Conservation (phyloP, 345 rosid species). For the Citrus inodora region DNA sequence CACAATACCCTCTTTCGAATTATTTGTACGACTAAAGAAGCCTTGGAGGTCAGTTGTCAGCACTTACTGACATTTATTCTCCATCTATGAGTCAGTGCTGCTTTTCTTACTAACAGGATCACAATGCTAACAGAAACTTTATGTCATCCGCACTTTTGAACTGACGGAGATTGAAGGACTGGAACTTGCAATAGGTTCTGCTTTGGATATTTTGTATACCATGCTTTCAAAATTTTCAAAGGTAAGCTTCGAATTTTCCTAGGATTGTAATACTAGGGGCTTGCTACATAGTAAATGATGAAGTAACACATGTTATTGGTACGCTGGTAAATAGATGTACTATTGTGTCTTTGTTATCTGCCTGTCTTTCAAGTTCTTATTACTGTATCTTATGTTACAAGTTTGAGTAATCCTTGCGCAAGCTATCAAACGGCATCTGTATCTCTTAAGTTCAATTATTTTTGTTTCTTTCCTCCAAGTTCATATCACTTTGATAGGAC, state of each 20-base stretch:
- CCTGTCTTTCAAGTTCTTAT: not conserved
- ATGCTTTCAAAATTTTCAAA: constrained; percentile 59
- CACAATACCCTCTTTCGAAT: constrained; percentile 61
- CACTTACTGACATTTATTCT: constrained; percentile 5
- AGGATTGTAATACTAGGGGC: not conserved
- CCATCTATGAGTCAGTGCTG: not conserved
- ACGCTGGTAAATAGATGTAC: not conserved
- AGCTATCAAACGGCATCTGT: not conserved
- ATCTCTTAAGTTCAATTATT: not conserved
- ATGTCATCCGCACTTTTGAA: constrained; percentile 58
- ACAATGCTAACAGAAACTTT: constrained; percentile 53
- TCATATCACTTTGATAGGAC: no score
- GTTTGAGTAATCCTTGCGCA: not conserved
- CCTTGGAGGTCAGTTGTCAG: constrained; percentile 67
- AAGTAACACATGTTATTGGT: not conserved
- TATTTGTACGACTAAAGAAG: constrained; percentile 63
- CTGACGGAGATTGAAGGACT: constrained; percentile 77
- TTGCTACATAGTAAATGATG: not conserved
- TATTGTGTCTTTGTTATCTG: not conserved
- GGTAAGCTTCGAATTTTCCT: constrained; percentile 35
- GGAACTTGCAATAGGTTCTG: constrained; percentile 71
- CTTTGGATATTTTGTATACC: constrained; percentile 54
- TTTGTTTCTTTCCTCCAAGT: no score
- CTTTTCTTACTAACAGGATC: constrained; percentile 15
- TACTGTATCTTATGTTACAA: not conserved